phyloP scores from a whole-genome alignment of 78 protist species.

The Creolimax fragrantissima region DNA sequence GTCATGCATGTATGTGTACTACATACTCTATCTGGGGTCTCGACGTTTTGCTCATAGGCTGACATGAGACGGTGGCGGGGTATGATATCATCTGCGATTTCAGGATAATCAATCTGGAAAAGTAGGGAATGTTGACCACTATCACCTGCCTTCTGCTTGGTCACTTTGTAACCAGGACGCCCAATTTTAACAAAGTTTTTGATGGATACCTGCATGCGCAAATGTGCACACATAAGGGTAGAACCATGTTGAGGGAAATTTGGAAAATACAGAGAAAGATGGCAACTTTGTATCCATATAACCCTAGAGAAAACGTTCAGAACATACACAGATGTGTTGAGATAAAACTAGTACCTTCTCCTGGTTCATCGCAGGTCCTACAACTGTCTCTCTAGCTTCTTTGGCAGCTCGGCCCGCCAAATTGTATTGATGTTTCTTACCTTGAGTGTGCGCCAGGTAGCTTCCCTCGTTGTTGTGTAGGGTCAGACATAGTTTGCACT shows the following conservation, averaged over 20 bases:
- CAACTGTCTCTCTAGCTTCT: background rate
- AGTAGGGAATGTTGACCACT: background rate
- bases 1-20: too few relatives aligned
- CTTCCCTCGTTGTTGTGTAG: conserved; percentile 92
- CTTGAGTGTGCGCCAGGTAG: conserved; percentile 91
- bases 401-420: conserved; percentile 26
- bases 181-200: conserved; percentile 79
- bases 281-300: too few relatives aligned
- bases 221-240: too few relatives aligned
- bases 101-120: conserved; percentile 81
- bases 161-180: conserved; percentile 57
- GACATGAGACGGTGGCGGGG: conserved; percentile 95
- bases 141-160: conserved; percentile 1
- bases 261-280: too few relatives aligned
- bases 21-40: conserved; percentile 43
- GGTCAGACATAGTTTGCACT: conserved; percentile 97
- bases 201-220: background rate
- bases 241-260: too few relatives aligned
- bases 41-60: conserved; percentile 91
- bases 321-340: background rate
- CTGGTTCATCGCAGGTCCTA: background rate
- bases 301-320: background rate
- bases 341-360: background rate
- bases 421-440: conserved; percentile 88
- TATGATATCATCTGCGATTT: conserved; percentile 77